phyloP scores from a whole-genome alignment of 148 eudicot genomes.

The Tetragonia tetragonoides region DNA sequence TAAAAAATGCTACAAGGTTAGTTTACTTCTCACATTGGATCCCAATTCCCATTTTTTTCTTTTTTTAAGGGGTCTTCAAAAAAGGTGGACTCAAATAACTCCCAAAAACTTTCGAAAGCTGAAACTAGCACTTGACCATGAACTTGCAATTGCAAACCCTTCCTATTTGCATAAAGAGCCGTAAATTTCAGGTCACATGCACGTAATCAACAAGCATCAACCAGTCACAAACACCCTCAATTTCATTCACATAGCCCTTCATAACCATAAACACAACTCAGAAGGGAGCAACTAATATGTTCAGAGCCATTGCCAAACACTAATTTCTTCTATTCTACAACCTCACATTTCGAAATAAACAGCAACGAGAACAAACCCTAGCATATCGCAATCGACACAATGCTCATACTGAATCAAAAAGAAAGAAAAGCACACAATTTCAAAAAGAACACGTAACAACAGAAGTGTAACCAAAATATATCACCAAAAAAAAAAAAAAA shows the following conservation, averaged over 20 bases:
- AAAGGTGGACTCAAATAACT: too few relatives aligned
- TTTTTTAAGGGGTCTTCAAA: too few relatives aligned
- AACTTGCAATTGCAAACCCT: neutral
- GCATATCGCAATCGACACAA: neutral
- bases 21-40: too few relatives aligned
- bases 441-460: neutral
- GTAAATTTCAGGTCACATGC: neutral
- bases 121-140: neutral
- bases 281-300: neutral
- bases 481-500: too few relatives aligned
- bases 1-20: too few relatives aligned
- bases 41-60: too few relatives aligned
- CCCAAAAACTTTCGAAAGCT: too few relatives aligned
- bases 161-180: neutral
- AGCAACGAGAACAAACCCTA: neutral
- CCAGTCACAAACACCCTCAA: neutral
- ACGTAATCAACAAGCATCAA: neutral
- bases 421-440: neutral
- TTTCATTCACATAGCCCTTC: neutral
- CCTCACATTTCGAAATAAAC: neutral
- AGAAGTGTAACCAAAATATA: neutral
- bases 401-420: too few relatives aligned
- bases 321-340: neutral
- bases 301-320: neutral
- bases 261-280: neutral